Evolutionary conservation across 345 rosid genomes (phyloP).

Genomic region (Hibiscus syriacus): DNA sequence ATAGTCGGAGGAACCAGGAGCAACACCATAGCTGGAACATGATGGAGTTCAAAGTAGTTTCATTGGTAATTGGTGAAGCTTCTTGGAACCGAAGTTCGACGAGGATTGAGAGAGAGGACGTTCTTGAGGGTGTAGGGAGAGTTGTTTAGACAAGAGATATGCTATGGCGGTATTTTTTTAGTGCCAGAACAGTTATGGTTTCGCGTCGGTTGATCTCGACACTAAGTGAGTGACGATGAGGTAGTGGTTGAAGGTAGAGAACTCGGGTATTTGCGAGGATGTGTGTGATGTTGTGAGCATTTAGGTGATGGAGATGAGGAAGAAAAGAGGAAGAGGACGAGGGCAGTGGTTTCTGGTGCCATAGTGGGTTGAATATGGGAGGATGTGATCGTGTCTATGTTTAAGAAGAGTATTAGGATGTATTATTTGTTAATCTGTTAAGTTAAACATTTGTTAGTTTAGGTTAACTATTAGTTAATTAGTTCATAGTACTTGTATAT

Average conservation of each 20-base stretch:
- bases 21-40: background rate
- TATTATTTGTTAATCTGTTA: no score
- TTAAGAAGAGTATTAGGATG: background rate
- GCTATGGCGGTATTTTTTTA: background rate
- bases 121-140: background rate
- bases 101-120: background rate
- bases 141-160: background rate
- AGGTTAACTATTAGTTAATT: no score
- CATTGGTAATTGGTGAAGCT: background rate
- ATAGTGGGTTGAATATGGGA: background rate
- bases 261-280: background rate
- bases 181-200: background rate
- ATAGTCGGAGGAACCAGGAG: background rate
- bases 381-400: background rate
- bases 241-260: background rate
- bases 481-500: no score
- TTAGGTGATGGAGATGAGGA: background rate
- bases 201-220: background rate
- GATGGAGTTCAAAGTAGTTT: background rate
- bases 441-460: no score
- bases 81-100: background rate
- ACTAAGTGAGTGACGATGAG: background rate
- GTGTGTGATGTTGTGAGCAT: background rate
- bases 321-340: background rate
- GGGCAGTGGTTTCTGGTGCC: background rate